Percentiles rank a stretch among this genome's conserved stretches.
These are phyloP conservation scores for Erodium trifolium DNA, from an alignment of 441 rosid genomes.

Conservation along the genomic window DNA sequence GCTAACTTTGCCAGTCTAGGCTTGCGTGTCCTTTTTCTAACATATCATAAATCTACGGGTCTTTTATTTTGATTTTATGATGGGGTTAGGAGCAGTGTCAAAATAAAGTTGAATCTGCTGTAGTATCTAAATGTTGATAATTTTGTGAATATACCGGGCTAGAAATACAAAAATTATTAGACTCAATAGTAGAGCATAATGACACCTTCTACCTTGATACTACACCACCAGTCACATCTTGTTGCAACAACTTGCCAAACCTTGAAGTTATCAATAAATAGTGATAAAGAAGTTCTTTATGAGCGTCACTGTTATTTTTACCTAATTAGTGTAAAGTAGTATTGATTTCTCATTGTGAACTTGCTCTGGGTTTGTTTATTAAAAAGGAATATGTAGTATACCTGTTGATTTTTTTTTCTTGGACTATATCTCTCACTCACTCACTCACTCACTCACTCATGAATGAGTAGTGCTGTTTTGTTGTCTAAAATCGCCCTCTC, in stretches of 20 bases:
- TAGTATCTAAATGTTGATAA: background rate
- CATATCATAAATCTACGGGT: background rate
- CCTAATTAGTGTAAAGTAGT: background rate
- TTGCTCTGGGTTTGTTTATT: background rate
- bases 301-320: background rate
- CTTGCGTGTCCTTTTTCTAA: background rate
- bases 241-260: background rate
- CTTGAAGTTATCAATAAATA: background rate
- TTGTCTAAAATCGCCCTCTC: too few species aligned
- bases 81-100: background rate
- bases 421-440: background rate
- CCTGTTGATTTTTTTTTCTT: background rate
- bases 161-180: background rate
- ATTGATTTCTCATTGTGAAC: background rate
- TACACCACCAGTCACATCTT: background rate
- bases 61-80: background rate
- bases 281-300: background rate
- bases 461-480: background rate
- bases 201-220: background rate
- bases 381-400: background rate
- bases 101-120: background rate
- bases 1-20: constrained; percentile 1
- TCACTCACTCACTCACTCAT: background rate
- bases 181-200: background rate
- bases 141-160: background rate